phyloP scores from a whole-genome alignment of 2,329 filamentous ascomycete genomes.

The Tolypocladium ovalisporum region DNA sequence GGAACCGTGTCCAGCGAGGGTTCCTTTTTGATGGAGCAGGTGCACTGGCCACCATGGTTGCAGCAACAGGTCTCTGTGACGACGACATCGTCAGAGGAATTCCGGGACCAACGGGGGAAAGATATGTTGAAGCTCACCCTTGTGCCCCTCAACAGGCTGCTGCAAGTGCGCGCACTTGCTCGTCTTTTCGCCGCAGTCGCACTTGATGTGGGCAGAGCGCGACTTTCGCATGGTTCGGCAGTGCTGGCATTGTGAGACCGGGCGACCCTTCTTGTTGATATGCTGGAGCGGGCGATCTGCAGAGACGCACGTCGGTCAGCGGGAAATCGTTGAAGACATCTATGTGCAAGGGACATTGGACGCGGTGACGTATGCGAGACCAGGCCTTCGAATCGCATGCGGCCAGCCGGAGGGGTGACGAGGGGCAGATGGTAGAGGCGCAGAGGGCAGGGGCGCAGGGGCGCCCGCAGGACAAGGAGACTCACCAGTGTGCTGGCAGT shows the following conservation, averaged over 20 bases:
- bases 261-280: constrained; percentile 95
- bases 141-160: constrained; percentile 45
- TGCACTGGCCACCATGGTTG: constrained; percentile 57
- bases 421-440: neutral
- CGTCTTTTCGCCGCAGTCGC: constrained; percentile 91
- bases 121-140: constrained; percentile 34
- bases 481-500: constrained; percentile 91
- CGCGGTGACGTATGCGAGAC: neutral
- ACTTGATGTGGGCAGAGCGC: constrained; percentile 87
- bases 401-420: neutral
- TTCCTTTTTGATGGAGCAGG: constrained; percentile 55
- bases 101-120: neutral
- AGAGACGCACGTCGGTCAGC: constrained; percentile 10
- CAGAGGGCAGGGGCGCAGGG: constrained; percentile 3
- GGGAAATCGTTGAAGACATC: neutral
- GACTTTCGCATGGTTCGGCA: constrained; percentile 95
- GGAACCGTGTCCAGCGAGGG: constrained; percentile 48
- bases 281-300: constrained; percentile 83
- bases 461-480: constrained; percentile 15
- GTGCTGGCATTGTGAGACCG: constrained; percentile 95
- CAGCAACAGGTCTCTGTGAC: constrained; percentile 54
- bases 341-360: neutral
- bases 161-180: constrained; percentile 56
- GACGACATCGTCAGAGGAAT: constrained; percentile 4
- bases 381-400: neutral